Percentiles rank a stretch among this genome's conserved stretches.
Evolutionary conservation across 129 eudicot genomes (phyloP).

Genomic region (sunflower (Helianthus annuus)): DNA sequence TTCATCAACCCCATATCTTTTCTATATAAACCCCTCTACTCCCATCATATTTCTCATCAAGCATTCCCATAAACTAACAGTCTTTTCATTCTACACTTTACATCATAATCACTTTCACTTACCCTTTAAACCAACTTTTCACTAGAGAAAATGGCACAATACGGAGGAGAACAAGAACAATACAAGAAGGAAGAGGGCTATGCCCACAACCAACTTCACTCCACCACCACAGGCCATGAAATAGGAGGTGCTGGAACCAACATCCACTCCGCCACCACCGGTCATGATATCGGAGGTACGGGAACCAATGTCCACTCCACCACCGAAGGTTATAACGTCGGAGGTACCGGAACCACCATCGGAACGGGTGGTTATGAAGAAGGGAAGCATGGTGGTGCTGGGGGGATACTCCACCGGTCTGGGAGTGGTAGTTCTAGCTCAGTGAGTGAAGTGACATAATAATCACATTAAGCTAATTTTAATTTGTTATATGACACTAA

Average conservation of each 20-base stretch:
- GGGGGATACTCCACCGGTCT: conserved; percentile 51
- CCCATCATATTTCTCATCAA: conserved; percentile 9
- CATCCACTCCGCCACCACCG: background rate
- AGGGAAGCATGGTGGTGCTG: conserved; percentile 23
- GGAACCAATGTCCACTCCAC: background rate
- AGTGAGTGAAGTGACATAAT: conserved; percentile 22
- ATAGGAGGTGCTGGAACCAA: conserved; percentile 8
- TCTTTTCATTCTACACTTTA: background rate
- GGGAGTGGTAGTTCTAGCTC: conserved; percentile 71
- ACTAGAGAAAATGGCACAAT: conserved; percentile 27
- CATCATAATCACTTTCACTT: background rate
- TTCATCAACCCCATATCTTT: background rate
- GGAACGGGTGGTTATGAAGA: conserved; percentile 23
- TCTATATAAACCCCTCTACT: conserved; percentile 23
- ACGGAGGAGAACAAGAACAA: conserved; percentile 26
- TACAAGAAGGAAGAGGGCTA: conserved; percentile 24
- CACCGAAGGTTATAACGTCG: conserved; percentile 2
- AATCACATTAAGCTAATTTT: background rate
- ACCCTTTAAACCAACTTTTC: background rate
- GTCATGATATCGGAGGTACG: conserved; percentile 20
- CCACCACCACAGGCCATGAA: conserved; percentile 17
- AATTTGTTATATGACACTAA: background rate
- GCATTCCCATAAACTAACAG: no score
- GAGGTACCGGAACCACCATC: conserved; percentile 9
- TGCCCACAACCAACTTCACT: conserved; percentile 29